Conservation (phyloP, 2,329 filamentous ascomycete species). For the Trichoderma gracile region DNA sequence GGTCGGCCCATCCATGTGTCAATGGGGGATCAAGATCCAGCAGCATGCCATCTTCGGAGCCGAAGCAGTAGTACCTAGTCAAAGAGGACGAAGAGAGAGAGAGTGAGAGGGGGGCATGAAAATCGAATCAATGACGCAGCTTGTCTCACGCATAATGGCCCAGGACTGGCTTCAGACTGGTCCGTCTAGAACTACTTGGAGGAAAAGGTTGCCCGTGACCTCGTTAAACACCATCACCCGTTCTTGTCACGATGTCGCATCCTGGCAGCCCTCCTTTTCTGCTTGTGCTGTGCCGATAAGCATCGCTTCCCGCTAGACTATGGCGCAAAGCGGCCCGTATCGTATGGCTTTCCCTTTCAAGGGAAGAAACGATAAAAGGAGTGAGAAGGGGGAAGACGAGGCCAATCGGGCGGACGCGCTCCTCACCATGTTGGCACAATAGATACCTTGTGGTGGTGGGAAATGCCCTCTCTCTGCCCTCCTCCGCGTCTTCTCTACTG, state of each 20-base stretch:
- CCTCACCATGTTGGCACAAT: slow-evolving; percentile 6
- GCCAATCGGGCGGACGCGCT: slow-evolving; percentile 6
- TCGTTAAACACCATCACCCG: slow-evolving; percentile 17
- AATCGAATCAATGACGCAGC: slow-evolving; percentile 21
- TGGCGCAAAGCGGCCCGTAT: slow-evolving; percentile 22
- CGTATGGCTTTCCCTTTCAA: background rate
- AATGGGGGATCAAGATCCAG: slow-evolving; percentile 6
- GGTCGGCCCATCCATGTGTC: background rate
- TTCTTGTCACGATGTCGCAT: slow-evolving; percentile 27
- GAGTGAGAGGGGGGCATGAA: too few relatives aligned
- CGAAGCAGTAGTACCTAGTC: background rate
- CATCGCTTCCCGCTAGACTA: background rate
- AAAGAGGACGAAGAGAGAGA: background rate
- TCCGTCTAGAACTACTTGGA: background rate
- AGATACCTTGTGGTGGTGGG: background rate
- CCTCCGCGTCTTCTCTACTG: background rate
- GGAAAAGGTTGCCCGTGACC: slow-evolving; percentile 18
- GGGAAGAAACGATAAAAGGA: background rate
- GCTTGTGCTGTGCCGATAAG: slow-evolving; percentile 1
- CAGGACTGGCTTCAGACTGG: background rate
- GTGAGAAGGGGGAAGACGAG: background rate
- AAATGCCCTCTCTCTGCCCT: background rate
- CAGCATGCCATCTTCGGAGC: slow-evolving; percentile 14
- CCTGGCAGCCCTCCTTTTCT: slow-evolving; percentile 3
- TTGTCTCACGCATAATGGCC: slow-evolving; percentile 4